These are phyloP conservation scores for Corrigiola litoralis DNA, from an alignment of 179 eudicot species.

Conservation along the genomic window DNA sequence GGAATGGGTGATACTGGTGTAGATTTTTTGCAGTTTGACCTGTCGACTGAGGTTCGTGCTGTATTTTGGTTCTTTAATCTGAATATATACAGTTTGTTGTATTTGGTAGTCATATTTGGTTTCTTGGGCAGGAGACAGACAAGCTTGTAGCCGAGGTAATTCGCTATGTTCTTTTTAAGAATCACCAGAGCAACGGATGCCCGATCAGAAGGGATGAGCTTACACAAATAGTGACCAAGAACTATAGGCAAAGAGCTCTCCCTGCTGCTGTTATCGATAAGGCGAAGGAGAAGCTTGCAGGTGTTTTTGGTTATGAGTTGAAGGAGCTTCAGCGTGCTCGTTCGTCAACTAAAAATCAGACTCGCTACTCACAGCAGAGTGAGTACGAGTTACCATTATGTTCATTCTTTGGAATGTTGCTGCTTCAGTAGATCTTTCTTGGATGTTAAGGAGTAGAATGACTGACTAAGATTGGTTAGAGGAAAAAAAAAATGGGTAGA, in stretches of 20 bases:
- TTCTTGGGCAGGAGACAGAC: conserved; percentile 58
- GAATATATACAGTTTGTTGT: not conserved
- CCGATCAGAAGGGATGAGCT: conserved; percentile 88
- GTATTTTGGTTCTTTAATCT: conserved; percentile 1
- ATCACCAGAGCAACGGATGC: conserved; percentile 80
- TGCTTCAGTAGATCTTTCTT: no score
- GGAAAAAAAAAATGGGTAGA: no score
- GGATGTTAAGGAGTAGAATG: no score
- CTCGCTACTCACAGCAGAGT: conserved; percentile 63
- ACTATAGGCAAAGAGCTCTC: conserved; percentile 64
- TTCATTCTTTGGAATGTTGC: no score
- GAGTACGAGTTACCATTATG: no score
- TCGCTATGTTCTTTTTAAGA: conserved; percentile 75
- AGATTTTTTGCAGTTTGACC: conserved; percentile 55
- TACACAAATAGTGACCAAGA: conserved; percentile 62
- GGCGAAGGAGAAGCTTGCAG: conserved; percentile 66
- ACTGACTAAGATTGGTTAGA: no score
- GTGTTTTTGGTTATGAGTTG: conserved; percentile 81
- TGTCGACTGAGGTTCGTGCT: conserved; percentile 52
- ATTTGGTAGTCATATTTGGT: not conserved
- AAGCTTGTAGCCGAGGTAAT: conserved; percentile 78
- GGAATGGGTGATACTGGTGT: conserved; percentile 45
- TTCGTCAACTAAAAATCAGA: conserved; percentile 40
- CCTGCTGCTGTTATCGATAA: conserved; percentile 73
- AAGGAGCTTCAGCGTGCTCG: conserved; percentile 86